Conservation (phyloP, 1,139 yeast species). For the Kazachstania sp. region DNA sequence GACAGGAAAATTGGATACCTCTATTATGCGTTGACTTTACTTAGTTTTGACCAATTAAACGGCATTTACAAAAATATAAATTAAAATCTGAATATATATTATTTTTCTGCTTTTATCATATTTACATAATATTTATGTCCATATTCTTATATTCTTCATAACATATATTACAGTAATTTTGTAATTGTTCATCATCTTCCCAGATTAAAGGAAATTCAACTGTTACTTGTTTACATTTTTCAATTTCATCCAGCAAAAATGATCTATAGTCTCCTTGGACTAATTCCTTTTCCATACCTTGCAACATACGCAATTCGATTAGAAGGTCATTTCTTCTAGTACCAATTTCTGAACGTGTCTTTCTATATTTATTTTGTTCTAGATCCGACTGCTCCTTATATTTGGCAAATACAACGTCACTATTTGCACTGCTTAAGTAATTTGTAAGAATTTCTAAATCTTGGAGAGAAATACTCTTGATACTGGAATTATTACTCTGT, state of each 20-base stretch:
- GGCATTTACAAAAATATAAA: too few species aligned
- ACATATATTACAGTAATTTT: slow-evolving; percentile 31
- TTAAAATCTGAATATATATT: neutral
- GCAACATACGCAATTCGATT: slow-evolving; percentile 59
- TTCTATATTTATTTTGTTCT: slow-evolving; percentile 35
- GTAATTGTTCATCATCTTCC: slow-evolving; percentile 20
- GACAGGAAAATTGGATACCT: slow-evolving; percentile 22
- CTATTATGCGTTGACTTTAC: slow-evolving; percentile 21
- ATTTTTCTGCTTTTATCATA: slow-evolving; percentile 6
- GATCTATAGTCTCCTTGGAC: slow-evolving; percentile 62
- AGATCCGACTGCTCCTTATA: slow-evolving; percentile 17
- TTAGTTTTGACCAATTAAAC: too few species aligned
- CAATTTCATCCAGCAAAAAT: slow-evolving; percentile 62
- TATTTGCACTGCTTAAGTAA: slow-evolving; percentile 19
- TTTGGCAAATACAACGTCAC: slow-evolving; percentile 21
- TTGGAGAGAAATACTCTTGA: slow-evolving; percentile 53
- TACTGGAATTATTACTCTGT: slow-evolving; percentile 41
- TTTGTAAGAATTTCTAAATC: slow-evolving; percentile 50
- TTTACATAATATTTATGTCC: slow-evolving; percentile 7
- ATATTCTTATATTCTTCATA: slow-evolving; percentile 25
- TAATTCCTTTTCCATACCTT: slow-evolving; percentile 58
- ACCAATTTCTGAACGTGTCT: slow-evolving; percentile 56
- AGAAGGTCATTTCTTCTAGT: slow-evolving; percentile 66
- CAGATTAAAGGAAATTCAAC: slow-evolving; percentile 24
- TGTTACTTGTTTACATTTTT: slow-evolving; percentile 43